A percentile compares a stretch with the other conserved stretches of the same genome.
phyloP scores from a whole-genome alignment of 2,329 filamentous ascomycete species.

The Nakataea oryzae region DNA sequence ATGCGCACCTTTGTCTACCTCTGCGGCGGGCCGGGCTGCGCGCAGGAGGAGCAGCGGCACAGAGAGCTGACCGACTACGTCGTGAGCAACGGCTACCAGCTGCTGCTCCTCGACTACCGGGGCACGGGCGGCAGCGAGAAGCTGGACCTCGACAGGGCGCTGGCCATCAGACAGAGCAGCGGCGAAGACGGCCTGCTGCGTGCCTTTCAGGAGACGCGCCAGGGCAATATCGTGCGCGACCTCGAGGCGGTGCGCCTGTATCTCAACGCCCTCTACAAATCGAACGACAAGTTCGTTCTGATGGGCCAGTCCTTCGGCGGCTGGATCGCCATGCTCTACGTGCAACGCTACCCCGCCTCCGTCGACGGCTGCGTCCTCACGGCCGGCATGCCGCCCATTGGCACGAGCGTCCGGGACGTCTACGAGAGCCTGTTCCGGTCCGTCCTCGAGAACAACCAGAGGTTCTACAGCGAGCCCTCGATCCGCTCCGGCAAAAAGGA shows the following conservation, averaged over 20 bases:
- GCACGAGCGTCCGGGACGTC: slow-evolving; percentile 47
- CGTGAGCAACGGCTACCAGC: slow-evolving; percentile 55
- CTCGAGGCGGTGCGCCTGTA: slow-evolving; percentile 58
- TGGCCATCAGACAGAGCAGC: slow-evolving; percentile 19
- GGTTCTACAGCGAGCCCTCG: slow-evolving; percentile 38
- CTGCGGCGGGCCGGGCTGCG: slow-evolving; percentile 59
- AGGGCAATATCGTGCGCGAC: slow-evolving; percentile 64
- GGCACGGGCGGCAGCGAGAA: slow-evolving; percentile 59
- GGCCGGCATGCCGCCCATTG: slow-evolving; percentile 57
- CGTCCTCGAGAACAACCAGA: slow-evolving; percentile 47
- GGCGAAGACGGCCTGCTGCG: background rate
- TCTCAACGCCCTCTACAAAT: slow-evolving; percentile 20
- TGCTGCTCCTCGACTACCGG: slow-evolving; percentile 60
- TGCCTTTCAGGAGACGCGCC: slow-evolving; percentile 38
- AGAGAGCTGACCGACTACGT: slow-evolving; percentile 41
- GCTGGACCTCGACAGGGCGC: slow-evolving; percentile 46
- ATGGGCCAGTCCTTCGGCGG: slow-evolving; percentile 67
- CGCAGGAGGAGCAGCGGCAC: slow-evolving; percentile 16
- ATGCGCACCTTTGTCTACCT: slow-evolving; percentile 39
- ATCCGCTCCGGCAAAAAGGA: slow-evolving; percentile 38
- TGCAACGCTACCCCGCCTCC: slow-evolving; percentile 54
- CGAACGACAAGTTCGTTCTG: slow-evolving; percentile 18
- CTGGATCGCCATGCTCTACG: slow-evolving; percentile 60
- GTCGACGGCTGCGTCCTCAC: slow-evolving; percentile 54
- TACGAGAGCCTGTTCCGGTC: slow-evolving; percentile 49